Conservation (phyloP, 2,329 filamentous ascomycete species). For the Metarhizium guizhouense region DNA sequence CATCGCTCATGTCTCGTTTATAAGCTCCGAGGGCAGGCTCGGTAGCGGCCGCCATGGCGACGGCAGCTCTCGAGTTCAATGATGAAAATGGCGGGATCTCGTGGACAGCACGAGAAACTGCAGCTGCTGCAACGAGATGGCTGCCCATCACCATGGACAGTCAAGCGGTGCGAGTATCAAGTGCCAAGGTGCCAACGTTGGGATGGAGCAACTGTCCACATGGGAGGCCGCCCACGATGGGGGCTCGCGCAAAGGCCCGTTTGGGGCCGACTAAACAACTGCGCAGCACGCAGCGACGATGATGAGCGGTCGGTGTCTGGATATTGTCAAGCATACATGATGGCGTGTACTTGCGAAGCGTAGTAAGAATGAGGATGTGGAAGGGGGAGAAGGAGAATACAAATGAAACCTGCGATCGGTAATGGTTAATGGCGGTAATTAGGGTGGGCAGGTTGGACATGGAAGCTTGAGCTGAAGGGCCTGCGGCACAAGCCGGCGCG, state of each 20-base stretch:
- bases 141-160: neutral
- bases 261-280: neutral
- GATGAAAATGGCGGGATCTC: neutral
- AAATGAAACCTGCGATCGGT: neutral
- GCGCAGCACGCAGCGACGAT: neutral
- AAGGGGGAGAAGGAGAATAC: neutral
- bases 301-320: neutral
- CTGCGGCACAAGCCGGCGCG: no score
- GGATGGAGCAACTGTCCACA: no score
- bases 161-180: neutral
- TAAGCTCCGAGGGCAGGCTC: constrained; percentile 12
- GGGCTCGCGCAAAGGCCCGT: neutral
- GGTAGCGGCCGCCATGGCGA: neutral
- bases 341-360: neutral
- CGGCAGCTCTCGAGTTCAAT: neutral
- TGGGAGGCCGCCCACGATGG: neutral
- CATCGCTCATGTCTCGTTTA: constrained; percentile 22
- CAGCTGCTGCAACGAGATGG: neutral
- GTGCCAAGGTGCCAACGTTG: neutral
- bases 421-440: neutral
- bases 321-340: neutral
- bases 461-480: neutral
- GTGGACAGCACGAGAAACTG: neutral
- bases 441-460: neutral
- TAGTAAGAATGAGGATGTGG: neutral